Evolutionary conservation across 108 stramenopile species (phyloP).

Genomic region (Tribonema minus): DNA sequence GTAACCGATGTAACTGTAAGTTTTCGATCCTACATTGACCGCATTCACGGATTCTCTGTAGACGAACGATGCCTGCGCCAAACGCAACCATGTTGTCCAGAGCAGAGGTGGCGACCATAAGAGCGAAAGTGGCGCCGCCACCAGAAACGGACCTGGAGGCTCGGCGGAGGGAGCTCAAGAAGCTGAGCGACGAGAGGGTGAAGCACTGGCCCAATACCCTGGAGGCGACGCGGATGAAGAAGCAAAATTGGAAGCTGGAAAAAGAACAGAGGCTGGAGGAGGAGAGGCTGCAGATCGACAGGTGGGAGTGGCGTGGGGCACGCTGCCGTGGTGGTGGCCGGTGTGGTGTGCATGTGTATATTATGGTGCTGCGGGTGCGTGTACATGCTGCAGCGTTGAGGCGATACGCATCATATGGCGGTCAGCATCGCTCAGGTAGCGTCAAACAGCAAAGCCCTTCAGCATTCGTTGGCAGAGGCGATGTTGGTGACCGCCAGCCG

Average conservation of each 20-base stretch:
- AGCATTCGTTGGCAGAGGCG: no score
- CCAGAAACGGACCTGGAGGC: conserved; percentile 31
- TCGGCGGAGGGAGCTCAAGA: conserved; percentile 34
- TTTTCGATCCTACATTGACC: no score
- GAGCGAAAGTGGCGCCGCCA: not conserved
- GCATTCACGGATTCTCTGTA: no score
- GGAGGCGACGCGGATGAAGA: conserved; percentile 48
- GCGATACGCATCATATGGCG: no score
- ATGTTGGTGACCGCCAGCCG: no score
- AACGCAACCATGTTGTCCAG: not conserved
- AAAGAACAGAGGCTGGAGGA: conserved; percentile 29
- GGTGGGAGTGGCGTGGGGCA: not conserved
- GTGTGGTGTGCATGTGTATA: no score
- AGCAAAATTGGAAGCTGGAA: conserved; percentile 50
- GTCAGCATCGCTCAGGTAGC: no score
- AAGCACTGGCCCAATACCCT: conserved; percentile 56
- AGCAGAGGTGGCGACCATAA: conserved; percentile 12
- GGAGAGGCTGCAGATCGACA: conserved; percentile 7
- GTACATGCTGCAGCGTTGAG: no score
- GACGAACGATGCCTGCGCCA: not conserved
- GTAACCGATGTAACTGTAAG: no score
- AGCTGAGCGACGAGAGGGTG: conserved; percentile 42
- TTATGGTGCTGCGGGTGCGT: no score
- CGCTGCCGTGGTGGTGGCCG: no score
- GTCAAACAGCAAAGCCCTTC: no score